Percentiles rank a stretch among this genome's conserved stretches.
phyloP scores from a whole-genome alignment of 768 basidiomycete genomes.

The Russula foetens region DNA sequence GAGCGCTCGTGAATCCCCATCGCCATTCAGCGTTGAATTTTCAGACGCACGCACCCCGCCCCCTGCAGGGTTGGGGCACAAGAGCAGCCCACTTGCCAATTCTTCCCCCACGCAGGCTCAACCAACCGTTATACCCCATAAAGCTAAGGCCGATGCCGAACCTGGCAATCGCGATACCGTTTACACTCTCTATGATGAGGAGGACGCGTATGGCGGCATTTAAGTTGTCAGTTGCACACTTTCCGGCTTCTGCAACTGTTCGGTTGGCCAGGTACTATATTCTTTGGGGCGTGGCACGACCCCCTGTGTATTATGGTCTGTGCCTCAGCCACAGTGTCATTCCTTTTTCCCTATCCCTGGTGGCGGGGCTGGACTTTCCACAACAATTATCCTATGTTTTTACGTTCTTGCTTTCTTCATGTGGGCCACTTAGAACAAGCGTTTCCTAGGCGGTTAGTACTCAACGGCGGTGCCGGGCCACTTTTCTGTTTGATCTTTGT shows the following conservation, averaged over 20 bases:
- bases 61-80: conserved; percentile 18
- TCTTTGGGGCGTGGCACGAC: background rate
- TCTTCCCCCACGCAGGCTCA: conserved; percentile 3
- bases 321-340: conserved; percentile 1
- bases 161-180: conserved; percentile 37
- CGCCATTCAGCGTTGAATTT: conserved; percentile 23
- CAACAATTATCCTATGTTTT: background rate
- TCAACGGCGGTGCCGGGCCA: background rate
- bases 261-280: conserved; percentile 1
- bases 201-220: conserved; percentile 66
- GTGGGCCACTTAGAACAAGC: background rate
- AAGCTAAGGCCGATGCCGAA: conserved; percentile 8
- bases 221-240: conserved; percentile 25
- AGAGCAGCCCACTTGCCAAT: conserved; percentile 16
- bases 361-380: background rate
- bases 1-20: conserved; percentile 19
- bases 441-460: background rate
- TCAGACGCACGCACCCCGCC: conserved; percentile 20
- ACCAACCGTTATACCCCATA: conserved; percentile 12
- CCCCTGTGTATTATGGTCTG: conserved; percentile 2
- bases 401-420: background rate
- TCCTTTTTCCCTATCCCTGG: background rate
- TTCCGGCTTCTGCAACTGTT: background rate
- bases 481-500: background rate
- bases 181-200: conserved; percentile 47